Evolutionary conservation across 805 yeast genomes (phyloP), one percentile per base, ranked within the genome.

Genomic region (Hanseniaspora hatyaiensis): DNA sequence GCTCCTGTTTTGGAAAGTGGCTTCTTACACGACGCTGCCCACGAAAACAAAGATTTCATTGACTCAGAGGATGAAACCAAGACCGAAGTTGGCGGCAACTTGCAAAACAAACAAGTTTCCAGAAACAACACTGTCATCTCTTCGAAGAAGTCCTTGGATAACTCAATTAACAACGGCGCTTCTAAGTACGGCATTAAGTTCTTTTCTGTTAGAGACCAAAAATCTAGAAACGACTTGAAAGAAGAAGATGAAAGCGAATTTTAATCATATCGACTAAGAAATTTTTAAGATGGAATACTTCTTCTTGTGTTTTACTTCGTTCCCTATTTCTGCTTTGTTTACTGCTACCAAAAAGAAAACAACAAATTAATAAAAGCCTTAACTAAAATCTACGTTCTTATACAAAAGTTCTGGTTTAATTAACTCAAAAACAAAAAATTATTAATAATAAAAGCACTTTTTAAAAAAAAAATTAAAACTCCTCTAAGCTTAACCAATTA

Each of bases 181-280:
- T 58, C 54, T 50, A 65, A 54, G 53, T 61, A 55, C 52, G 88
- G 88, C 40, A 80, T 82, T 57, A 78, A 83, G 64, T 82, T 81
- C 65, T 82, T 81, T 71, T 80, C 78, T 57, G 78, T 82, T 52
- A 78, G 80, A 66, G 78, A 75, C 59, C 70, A 69, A 39, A 50
- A 52, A 32, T 44, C 51, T 6, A 54, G 50, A 49, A 65, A 65
- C 53, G 67, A 66, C 53, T 64, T 59, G 28, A 67, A 60, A 43
- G 68, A 67, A 52, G 74, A 70, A 54, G 63, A 66, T 16, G 64
- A 62, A 24, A 64, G 50, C 24, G 42, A 23, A 12, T 48, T 28
- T n/a, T 41, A 30, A 24, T 23, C 29, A 8, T 22, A 13, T 13
- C 13, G 5, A 9, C 9, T 18, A 33, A 16, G 3, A 33, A 5